phyloP scores from a whole-genome alignment of 2,329 filamentous ascomycete genomes.

The Lecanoromycetidae sp. region DNA sequence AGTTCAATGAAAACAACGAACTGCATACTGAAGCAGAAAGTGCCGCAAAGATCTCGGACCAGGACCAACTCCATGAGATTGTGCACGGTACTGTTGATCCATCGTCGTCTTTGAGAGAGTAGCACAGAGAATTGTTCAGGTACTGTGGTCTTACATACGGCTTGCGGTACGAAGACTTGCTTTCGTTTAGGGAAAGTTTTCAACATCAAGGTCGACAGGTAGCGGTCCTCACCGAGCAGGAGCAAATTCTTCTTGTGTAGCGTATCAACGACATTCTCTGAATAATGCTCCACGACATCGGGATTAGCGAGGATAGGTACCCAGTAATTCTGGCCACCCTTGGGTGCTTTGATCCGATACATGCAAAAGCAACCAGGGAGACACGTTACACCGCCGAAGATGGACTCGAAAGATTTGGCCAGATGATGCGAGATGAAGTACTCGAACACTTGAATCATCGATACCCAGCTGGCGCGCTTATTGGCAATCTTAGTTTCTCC shows the following conservation, averaged over 20 bases:
- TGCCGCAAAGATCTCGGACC: constrained; percentile 90
- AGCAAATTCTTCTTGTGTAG: constrained; percentile 45
- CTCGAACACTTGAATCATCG: constrained; percentile 97
- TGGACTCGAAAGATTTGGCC: constrained; percentile 92
- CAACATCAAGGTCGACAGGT: constrained; percentile 87
- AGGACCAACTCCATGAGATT: constrained; percentile 96
- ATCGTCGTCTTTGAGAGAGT: constrained; percentile 85
- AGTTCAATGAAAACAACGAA: constrained; percentile 95
- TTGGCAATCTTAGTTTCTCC: constrained; percentile 99
- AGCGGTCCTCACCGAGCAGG: constrained; percentile 19
- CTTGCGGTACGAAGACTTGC: constrained; percentile 95
- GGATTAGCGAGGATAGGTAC: constrained; percentile 97
- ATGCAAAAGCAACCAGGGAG: constrained; percentile 98
- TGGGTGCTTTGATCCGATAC: constrained; percentile 99
- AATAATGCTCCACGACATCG: constrained; percentile 97
- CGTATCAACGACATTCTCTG: constrained; percentile 96
- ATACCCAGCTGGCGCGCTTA: constrained; percentile 88
- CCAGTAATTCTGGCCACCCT: constrained; percentile 98
- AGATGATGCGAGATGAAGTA: constrained; percentile 98
- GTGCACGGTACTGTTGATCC: constrained; percentile 99
- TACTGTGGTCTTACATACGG: constrained; percentile 96
- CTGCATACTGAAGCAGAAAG: constrained; percentile 99
- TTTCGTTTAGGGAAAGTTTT: constrained; percentile 98
- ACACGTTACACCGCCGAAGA: constrained; percentile 98
- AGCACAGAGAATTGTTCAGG: constrained; percentile 86